phyloP scores from a whole-genome alignment of 768 basidiomycete species.

The Trametes coccinea region DNA sequence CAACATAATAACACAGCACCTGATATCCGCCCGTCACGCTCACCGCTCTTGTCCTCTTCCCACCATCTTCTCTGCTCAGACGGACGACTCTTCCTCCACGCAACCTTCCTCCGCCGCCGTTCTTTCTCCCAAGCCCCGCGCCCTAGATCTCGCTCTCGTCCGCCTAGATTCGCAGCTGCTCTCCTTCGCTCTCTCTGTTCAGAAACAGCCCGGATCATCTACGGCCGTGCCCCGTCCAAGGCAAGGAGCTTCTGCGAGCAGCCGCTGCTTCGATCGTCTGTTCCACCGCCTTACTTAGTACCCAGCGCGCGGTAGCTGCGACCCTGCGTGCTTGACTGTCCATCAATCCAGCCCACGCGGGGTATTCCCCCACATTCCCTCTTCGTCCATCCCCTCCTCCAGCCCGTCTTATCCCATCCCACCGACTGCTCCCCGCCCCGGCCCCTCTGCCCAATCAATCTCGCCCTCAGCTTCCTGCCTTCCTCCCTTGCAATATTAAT shows the following conservation, averaged over 20 bases:
- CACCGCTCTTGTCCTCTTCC: background rate
- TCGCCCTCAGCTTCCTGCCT: too few relatives aligned
- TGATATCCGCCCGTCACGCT: constrained; percentile 1
- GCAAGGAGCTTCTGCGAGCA: background rate
- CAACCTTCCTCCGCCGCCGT: background rate
- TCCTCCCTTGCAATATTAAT: constrained; percentile 3
- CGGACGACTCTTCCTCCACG: background rate
- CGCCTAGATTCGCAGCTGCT: background rate
- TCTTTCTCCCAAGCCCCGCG: background rate
- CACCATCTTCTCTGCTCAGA: background rate
- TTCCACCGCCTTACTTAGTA: constrained; percentile 13
- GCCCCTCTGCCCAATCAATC: constrained; percentile 15
- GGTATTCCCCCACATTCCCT: constrained; percentile 18
- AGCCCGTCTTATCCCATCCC: background rate
- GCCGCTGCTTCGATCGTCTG: constrained; percentile 11
- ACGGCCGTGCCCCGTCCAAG: constrained; percentile 8
- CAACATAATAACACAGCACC: background rate
- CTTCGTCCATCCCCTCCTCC: constrained; percentile 2
- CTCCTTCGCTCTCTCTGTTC: background rate
- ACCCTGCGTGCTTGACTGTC: constrained; percentile 13
- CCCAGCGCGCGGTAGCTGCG: constrained; percentile 12
- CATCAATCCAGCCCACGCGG: constrained; percentile 17
- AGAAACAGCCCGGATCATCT: constrained; percentile 19
- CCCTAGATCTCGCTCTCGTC: constrained; percentile 1
- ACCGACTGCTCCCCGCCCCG: constrained; percentile 13